Conservation (phyloP, 192 early-diverging fungal species). For the Podila epicladia region DNA sequence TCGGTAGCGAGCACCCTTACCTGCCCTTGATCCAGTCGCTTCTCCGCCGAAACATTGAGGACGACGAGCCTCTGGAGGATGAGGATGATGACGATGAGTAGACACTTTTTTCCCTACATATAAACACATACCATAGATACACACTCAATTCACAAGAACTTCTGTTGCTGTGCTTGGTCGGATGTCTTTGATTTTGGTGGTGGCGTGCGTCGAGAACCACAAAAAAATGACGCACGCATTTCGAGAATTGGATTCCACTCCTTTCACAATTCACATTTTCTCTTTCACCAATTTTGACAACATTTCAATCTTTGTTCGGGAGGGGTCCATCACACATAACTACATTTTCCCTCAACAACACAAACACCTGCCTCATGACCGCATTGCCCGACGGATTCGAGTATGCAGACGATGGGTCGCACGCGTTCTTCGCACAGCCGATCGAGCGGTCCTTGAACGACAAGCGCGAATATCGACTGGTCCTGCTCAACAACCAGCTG, state of each 20-base stretch:
- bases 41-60: constrained; percentile 62
- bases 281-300: too few relatives aligned
- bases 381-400: constrained; percentile 14
- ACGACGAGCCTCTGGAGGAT: constrained; percentile 62
- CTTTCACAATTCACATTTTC: too few relatives aligned
- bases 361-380: neutral
- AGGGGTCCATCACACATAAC: neutral
- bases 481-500: constrained; percentile 66
- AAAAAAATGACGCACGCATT: too few relatives aligned
- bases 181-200: too few relatives aligned
- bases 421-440: constrained; percentile 27
- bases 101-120: neutral
- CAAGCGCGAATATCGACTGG: constrained; percentile 63
- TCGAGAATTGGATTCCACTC: too few relatives aligned
- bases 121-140: neutral
- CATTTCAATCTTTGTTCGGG: too few relatives aligned
- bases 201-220: too few relatives aligned
- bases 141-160: too few relatives aligned
- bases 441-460: constrained; percentile 68
- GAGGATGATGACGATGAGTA: constrained; percentile 67
- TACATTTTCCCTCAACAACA: neutral
- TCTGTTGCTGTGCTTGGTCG: too few relatives aligned
- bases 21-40: constrained; percentile 83
- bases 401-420: constrained; percentile 16
- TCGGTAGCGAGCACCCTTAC: constrained; percentile 68